Evolutionary conservation across 1,284 basidiomycete genomes (phyloP).

Genomic region (Cerrena zonata): DNA sequence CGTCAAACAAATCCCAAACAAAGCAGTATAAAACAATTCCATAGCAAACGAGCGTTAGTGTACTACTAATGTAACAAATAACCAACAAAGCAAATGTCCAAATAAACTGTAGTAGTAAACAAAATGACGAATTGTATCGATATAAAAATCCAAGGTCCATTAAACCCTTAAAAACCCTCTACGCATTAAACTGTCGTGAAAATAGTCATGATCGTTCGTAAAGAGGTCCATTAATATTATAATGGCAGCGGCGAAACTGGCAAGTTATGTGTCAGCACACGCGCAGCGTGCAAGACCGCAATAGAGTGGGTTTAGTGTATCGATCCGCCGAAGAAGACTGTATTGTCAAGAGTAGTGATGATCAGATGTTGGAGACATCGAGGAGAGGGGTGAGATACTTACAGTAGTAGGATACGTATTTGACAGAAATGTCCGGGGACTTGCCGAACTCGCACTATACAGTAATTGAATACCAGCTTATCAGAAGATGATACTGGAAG

Average conservation of each 20-base stretch:
- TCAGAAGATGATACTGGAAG: neutral
- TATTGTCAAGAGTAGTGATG: neutral
- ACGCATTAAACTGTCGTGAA: neutral
- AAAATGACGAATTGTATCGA: no score
- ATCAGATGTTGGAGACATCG: neutral
- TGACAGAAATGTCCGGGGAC: constrained; percentile 23
- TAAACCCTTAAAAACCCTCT: no score
- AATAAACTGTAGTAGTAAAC: no score
- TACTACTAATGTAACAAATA: neutral
- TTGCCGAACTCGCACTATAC: constrained; percentile 19
- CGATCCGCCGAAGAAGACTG: constrained; percentile 15
- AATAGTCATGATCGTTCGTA: neutral
- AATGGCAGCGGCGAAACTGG: no score
- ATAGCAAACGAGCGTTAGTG: no score
- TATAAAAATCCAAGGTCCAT: no score
- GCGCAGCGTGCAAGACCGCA: neutral
- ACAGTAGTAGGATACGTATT: constrained; percentile 29
- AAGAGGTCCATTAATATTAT: neutral
- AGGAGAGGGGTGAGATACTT: constrained; percentile 8
- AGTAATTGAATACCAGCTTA: neutral
- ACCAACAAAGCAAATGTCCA: neutral
- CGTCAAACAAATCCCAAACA: no score
- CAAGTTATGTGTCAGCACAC: no score
- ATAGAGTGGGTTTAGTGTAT: neutral
- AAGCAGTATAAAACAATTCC: no score